phyloP scores from a whole-genome alignment of 805 yeast genomes.

The Metschnikowia noctiluminum region DNA sequence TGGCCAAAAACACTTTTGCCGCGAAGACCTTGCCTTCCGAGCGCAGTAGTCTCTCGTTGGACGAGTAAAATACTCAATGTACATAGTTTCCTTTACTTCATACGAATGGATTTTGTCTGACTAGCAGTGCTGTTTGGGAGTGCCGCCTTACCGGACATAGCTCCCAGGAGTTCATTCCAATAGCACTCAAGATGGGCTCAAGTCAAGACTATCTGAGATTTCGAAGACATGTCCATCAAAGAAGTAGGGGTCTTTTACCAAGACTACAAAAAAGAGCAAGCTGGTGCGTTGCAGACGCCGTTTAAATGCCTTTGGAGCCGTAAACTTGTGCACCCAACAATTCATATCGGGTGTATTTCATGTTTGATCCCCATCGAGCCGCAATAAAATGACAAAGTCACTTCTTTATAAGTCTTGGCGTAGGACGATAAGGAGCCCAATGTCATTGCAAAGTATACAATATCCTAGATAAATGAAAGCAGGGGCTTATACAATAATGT shows the following conservation, averaged over 20 bases:
- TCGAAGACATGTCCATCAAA: background rate
- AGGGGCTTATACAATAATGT: background rate
- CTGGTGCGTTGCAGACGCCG: too few relatives aligned
- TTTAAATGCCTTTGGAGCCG: too few relatives aligned
- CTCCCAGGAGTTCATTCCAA: background rate
- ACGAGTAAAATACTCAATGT: constrained; percentile 27
- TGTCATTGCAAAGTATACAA: too few relatives aligned
- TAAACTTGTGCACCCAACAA: too few relatives aligned
- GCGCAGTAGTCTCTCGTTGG: constrained; percentile 42
- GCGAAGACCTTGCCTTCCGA: constrained; percentile 58
- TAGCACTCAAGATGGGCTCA: background rate
- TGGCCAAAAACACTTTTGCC: constrained; percentile 53
- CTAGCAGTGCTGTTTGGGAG: background rate
- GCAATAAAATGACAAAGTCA: too few relatives aligned
- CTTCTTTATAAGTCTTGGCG: too few relatives aligned
- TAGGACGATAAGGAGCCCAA: too few relatives aligned
- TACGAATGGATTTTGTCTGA: background rate
- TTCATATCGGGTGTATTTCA: too few relatives aligned
- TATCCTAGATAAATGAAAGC: background rate
- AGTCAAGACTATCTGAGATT: background rate
- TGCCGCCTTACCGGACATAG: background rate
- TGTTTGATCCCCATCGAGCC: too few relatives aligned
- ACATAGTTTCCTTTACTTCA: background rate
- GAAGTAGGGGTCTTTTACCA: background rate
- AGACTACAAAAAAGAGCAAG: too few relatives aligned